These are phyloP conservation scores for Talaromyces sp. DNA, from an alignment of 2,329 filamentous ascomycete genomes.

Conservation along the genomic window DNA sequence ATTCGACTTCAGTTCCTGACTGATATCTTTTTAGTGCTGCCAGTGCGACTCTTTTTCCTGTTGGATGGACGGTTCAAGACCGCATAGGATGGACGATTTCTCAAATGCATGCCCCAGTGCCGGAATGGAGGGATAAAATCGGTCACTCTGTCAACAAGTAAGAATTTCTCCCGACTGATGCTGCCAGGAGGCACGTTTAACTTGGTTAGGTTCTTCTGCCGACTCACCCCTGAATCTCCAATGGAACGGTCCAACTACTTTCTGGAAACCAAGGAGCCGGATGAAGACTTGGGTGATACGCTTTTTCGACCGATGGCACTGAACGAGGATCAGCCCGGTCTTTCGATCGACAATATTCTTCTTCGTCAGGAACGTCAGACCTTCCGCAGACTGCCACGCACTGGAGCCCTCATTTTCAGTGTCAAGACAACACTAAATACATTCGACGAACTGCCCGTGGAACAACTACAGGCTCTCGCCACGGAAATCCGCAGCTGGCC, in stretches of 20 bases:
- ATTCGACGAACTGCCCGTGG: slow-evolving; percentile 39
- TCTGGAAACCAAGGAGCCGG: slow-evolving; percentile 45
- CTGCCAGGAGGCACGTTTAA: not conserved
- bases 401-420: slow-evolving; percentile 48
- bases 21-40: slow-evolving; percentile 38
- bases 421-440: slow-evolving; percentile 48
- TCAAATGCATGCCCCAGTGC: slow-evolving; percentile 47
- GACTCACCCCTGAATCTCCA: slow-evolving; percentile 41
- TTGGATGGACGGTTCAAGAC: slow-evolving; percentile 50
- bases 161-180: slow-evolving; percentile 15
- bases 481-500: slow-evolving; percentile 48
- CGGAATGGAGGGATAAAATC: slow-evolving; percentile 50
- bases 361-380: slow-evolving; percentile 51
- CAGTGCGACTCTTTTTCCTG: slow-evolving; percentile 53
- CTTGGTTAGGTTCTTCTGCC: slow-evolving; percentile 43
- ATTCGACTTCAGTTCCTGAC: not conserved
- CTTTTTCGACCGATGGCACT: slow-evolving; percentile 46
- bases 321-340: slow-evolving; percentile 37
- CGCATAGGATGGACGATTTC: slow-evolving; percentile 51
- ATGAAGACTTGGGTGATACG: slow-evolving; percentile 38
- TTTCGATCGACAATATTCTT: slow-evolving; percentile 40
- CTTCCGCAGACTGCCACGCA: slow-evolving; percentile 46
- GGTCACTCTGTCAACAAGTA: slow-evolving; percentile 44
- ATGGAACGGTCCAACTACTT: slow-evolving; percentile 53
- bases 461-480: slow-evolving; percentile 42